These are phyloP conservation scores for Globisporangium ultimum DNA, from an alignment of 352 stramenopile genomes.

Conservation along the genomic window DNA sequence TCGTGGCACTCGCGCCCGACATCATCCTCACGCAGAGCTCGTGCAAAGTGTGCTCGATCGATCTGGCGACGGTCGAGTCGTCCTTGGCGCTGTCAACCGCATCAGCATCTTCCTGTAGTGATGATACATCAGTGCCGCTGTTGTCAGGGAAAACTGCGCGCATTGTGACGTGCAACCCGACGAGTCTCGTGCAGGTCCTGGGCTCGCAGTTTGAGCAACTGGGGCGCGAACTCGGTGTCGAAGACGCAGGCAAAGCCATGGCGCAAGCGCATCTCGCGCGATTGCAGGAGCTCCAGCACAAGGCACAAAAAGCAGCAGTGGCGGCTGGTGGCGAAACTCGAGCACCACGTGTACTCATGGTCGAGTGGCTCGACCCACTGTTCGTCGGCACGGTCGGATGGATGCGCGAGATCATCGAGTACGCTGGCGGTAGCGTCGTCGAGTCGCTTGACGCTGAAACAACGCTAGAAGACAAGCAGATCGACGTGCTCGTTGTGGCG, in stretches of 20 bases:
- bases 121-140: slow-evolving; percentile 8
- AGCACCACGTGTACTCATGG: slow-evolving; percentile 36
- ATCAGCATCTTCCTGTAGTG: slow-evolving; percentile 2
- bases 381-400: slow-evolving; percentile 61
- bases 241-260: slow-evolving; percentile 34
- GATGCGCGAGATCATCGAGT: slow-evolving; percentile 63
- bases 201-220: slow-evolving; percentile 49
- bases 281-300: slow-evolving; percentile 23
- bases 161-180: slow-evolving; percentile 51
- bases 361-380: slow-evolving; percentile 75
- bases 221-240: slow-evolving; percentile 39
- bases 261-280: slow-evolving; percentile 24
- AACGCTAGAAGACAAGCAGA: neutral
- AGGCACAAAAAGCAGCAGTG: slow-evolving; percentile 12
- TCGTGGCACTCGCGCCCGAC: slow-evolving; percentile 44
- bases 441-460: slow-evolving; percentile 19
- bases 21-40: slow-evolving; percentile 74
- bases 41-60: slow-evolving; percentile 74
- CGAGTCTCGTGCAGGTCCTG: slow-evolving; percentile 37
- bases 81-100: slow-evolving; percentile 1
- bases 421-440: slow-evolving; percentile 34
- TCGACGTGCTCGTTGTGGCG: slow-evolving; percentile 58
- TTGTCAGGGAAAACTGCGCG: slow-evolving; percentile 22
- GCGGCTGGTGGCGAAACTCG: slow-evolving; percentile 11
- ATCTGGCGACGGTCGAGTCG: slow-evolving; percentile 43